These are phyloP conservation scores for Mycena chlorophos DNA, from an alignment of 768 basidiomycete species.

Conservation along the genomic window DNA sequence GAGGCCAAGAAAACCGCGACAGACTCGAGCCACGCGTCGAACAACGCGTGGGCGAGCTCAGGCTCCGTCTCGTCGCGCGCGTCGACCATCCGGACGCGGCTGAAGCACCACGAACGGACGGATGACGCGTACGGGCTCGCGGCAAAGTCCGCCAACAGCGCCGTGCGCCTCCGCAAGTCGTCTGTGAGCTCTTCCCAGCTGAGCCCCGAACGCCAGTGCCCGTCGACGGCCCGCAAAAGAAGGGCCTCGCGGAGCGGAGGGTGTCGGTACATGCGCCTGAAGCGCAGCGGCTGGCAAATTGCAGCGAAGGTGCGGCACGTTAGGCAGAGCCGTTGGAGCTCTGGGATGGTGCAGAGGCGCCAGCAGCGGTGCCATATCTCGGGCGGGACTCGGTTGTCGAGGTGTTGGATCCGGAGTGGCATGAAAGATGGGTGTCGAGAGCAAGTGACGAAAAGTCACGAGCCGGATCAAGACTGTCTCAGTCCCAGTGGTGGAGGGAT, in stretches of 20 bases:
- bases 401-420: too few relatives aligned
- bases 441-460: too few relatives aligned
- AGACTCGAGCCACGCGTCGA: background rate
- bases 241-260: background rate
- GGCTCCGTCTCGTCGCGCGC: background rate
- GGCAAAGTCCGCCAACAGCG: background rate
- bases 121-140: background rate
- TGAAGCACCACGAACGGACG: conserved; percentile 1
- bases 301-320: background rate
- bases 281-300: background rate
- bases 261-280: background rate
- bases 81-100: background rate
- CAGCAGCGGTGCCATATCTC: conserved; percentile 1
- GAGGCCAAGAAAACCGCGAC: background rate
- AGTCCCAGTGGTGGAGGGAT: too few relatives aligned
- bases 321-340: background rate
- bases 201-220: background rate
- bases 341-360: background rate
- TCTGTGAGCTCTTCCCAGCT: background rate
- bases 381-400: background rate
- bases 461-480: too few relatives aligned
- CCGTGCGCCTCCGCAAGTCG: background rate
- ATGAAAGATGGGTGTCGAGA: too few relatives aligned
- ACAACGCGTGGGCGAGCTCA: background rate
- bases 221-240: background rate